These are phyloP conservation scores for Xylariaceae sp. DNA, from an alignment of 2,329 filamentous ascomycete species.

Conservation along the genomic window DNA sequence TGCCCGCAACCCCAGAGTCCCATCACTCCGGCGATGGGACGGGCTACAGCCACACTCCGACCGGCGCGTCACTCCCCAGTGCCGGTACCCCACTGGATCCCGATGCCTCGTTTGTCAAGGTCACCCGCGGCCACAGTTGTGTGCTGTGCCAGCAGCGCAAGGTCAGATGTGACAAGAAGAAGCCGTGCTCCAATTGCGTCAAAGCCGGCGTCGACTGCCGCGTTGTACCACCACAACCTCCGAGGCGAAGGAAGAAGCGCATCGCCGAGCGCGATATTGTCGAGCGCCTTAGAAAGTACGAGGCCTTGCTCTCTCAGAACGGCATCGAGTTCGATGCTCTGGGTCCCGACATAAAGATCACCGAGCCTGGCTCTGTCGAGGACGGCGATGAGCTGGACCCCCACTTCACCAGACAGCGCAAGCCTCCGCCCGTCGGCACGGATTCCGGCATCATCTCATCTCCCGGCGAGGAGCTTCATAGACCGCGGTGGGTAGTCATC, in stretches of 20 bases:
- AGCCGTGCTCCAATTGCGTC: slow-evolving; percentile 66
- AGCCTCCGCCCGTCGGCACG: slow-evolving; percentile 48
- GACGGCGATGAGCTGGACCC: slow-evolving; percentile 55
- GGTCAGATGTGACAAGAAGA: slow-evolving; percentile 68
- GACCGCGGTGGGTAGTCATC: slow-evolving; percentile 27
- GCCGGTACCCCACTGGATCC: slow-evolving; percentile 32
- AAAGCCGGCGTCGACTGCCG: slow-evolving; percentile 59
- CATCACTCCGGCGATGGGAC: slow-evolving; percentile 29
- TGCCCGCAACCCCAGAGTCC: slow-evolving; percentile 34
- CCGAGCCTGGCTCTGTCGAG: slow-evolving; percentile 39
- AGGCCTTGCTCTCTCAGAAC: slow-evolving; percentile 60
- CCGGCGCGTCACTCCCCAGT: slow-evolving; percentile 28
- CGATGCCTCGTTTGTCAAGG: slow-evolving; percentile 47
- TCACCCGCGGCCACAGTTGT: slow-evolving; percentile 60
- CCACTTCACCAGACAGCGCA: slow-evolving; percentile 49
- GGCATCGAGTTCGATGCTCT: slow-evolving; percentile 66
- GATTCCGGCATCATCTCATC: slow-evolving; percentile 34
- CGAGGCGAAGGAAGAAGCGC: slow-evolving; percentile 56
- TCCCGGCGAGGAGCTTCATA: slow-evolving; percentile 29
- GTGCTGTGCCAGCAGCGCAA: slow-evolving; percentile 73
- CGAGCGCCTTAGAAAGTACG: slow-evolving; percentile 65
- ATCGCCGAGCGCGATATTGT: slow-evolving; percentile 68
- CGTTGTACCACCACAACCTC: slow-evolving; percentile 53
- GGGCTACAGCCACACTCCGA: slow-evolving; percentile 29
- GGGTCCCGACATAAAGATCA: slow-evolving; percentile 46